Conservation (phyloP, 305 asterid genomes). For the Fraxinus sp. region DNA sequence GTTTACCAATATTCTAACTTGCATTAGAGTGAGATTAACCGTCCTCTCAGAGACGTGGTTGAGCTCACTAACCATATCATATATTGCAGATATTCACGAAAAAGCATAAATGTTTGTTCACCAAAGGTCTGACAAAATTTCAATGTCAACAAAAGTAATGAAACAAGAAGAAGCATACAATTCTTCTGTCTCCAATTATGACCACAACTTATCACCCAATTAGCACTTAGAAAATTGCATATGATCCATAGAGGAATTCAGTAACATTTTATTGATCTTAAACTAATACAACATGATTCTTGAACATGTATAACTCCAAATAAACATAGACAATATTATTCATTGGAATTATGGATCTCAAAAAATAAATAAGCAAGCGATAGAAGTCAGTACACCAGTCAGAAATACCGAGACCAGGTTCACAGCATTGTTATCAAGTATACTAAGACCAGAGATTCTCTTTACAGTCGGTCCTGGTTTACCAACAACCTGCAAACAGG, state of each 20-base stretch:
- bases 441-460: slow-evolving; percentile 73
- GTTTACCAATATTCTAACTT: background rate
- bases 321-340: background rate
- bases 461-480: slow-evolving; percentile 89
- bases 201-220: background rate
- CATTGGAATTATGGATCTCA: slow-evolving; percentile 20
- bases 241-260: background rate
- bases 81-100: background rate
- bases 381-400: slow-evolving; percentile 56
- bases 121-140: background rate
- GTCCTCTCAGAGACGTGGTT: background rate
- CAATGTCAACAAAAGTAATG: background rate
- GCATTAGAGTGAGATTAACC: background rate
- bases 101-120: background rate
- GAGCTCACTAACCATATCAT: background rate
- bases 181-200: background rate
- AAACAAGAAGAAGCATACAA: background rate
- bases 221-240: background rate
- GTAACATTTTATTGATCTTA: background rate
- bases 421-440: slow-evolving; percentile 82
- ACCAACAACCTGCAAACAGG: slow-evolving; percentile 67
- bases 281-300: background rate
- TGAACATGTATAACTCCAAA: background rate
- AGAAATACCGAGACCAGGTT: slow-evolving; percentile 66
- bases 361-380: slow-evolving; percentile 60